A percentile compares a stretch with the other conserved stretches of the same genome.
phyloP scores from a whole-genome alignment of 495 filamentous ascomycete genomes.

The Lasiosphaeriaceae sp. region DNA sequence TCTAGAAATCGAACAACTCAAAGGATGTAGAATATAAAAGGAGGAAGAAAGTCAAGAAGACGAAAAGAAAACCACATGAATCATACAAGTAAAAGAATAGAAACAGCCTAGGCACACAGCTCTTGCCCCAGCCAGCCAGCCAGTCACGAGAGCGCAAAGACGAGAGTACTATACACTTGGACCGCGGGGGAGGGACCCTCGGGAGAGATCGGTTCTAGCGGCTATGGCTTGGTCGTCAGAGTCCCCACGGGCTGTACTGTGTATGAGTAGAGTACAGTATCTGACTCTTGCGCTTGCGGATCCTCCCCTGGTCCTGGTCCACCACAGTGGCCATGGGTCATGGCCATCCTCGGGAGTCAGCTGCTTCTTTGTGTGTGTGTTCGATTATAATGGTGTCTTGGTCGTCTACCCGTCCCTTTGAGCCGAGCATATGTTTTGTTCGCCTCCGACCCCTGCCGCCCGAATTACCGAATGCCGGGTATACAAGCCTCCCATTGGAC shows the following conservation, averaged over 20 bases:
- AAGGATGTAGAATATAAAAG: no score
- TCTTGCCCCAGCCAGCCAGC: neutral
- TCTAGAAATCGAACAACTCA: no score
- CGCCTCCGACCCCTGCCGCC: slow-evolving; percentile 9
- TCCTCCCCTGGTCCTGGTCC: no score
- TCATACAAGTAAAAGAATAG: neutral
- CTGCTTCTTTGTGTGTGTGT: neutral
- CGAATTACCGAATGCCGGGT: slow-evolving; percentile 30
- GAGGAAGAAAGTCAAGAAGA: no score
- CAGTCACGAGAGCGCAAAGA: neutral
- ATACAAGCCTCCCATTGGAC: neutral
- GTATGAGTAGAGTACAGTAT: neutral
- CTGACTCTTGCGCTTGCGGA: neutral
- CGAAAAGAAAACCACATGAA: no score
- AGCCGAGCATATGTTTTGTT: slow-evolving; percentile 11
- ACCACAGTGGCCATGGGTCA: no score
- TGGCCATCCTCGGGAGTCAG: neutral
- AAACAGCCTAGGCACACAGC: no score
- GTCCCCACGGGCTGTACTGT: neutral
- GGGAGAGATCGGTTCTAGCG: slow-evolving; percentile 32
- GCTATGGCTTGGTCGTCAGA: slow-evolving; percentile 8
- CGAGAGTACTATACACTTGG: no score
- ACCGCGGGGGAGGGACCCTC: slow-evolving; percentile 7
- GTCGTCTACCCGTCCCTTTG: no score
- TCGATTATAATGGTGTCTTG: no score